Evolutionary conservation across 1,139 yeast species (phyloP), one percentile per base, ranked within the genome.

Genomic region (Blastobotrys illinoisensis): DNA sequence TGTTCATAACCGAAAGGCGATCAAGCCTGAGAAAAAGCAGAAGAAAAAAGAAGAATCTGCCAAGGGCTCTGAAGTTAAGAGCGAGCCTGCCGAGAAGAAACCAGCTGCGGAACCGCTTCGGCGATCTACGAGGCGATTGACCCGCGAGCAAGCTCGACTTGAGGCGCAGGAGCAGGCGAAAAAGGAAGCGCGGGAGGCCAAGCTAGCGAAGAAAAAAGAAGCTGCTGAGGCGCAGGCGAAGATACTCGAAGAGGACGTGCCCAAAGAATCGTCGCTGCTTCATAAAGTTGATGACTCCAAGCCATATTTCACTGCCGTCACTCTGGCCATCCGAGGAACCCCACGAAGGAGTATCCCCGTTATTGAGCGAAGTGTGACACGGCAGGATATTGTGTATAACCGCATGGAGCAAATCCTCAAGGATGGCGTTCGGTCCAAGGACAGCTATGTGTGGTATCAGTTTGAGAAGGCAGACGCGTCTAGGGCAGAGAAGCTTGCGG

Each of bases 401-500:
- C 72, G 77, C 36, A 90, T 91, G 97, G 74, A 78, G 49, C 72
- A 77, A 13, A 79, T 86, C 0, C 68, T 89, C 57, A 73, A 75
- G 13, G 74, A 72, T 16, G 97, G 97, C 0, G 76, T 75, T 0
- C 76, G 93, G 54, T 72, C 83, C 5, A 74, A 85, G 6, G 80
- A 80, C 43, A 81, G 81, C 64, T 80, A 86, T 65, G 74, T 88
- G 43, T 90, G 97, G 97, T 88, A 85, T 64, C 89, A 88, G 64
- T 77, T 90, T 19, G 97, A 89, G 68, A 93, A 90, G 3, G 79
- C 81, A 52, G 83, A 86, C 58, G 93, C 86, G 64, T 89, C 83
- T 57, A 58, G 70, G 18, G 52, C 62, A 40, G 71, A 67, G 47
- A 53, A 61, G 11, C 58, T 70, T 20, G 64, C 64, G 47, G 60